Base-by-base conservation (phyloP, 2,329 filamentous ascomycete genomes). In the Clonostachys solani region DNA sequence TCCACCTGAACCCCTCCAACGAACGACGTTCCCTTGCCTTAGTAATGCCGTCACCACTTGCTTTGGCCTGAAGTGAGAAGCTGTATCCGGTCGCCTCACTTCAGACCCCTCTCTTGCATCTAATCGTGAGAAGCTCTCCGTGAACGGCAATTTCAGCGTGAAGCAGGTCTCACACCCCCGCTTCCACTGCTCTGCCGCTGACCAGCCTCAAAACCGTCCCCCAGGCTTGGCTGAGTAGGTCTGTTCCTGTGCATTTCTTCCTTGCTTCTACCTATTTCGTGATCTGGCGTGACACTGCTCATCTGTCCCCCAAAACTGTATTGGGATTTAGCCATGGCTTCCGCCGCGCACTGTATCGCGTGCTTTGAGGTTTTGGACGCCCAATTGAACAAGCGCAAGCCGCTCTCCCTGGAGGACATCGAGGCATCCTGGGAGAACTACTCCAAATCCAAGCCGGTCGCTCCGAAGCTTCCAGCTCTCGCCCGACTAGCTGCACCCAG, bases 361-460 rank as follows among this genome's bases (percentile, higher is more conserved):
- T 96, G 92, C 74, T 97, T 99, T 75, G 94, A 99, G 69, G 77
- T 78, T 38, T 83, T 99, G 36, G 78, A 82, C 44, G 86, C 92
- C 46, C 80, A 83, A 50, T 88, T 95, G 55, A 80, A 89, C 55
- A 72, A 78, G 53, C 84, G 86, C 51, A 75, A 84, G 49, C 72
- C 87, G 12, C 74, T 91, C 56, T 76, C 74, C 43, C 81, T 97
- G 19, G 65, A 73, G 40, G 75, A 86, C 53, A 78, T 96, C 50
- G 81, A 92, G 68, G 72, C 81, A 16, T 81, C 86, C 8, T 95
- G 72, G 62, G 61, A 66, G 41, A 63, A 66, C 42, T 78, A 59
- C 54, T 54, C 55, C 43, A 53, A 51, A 46, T 51, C 54, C 35
- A 37, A 41, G 29, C 44, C 47, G 19, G 44, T 46, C 33, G 42